A percentile compares a stretch with the other conserved stretches of the same genome.
phyloP scores from a whole-genome alignment of 2,329 filamentous ascomycete genomes.

The Colletotrichum sp. region DNA sequence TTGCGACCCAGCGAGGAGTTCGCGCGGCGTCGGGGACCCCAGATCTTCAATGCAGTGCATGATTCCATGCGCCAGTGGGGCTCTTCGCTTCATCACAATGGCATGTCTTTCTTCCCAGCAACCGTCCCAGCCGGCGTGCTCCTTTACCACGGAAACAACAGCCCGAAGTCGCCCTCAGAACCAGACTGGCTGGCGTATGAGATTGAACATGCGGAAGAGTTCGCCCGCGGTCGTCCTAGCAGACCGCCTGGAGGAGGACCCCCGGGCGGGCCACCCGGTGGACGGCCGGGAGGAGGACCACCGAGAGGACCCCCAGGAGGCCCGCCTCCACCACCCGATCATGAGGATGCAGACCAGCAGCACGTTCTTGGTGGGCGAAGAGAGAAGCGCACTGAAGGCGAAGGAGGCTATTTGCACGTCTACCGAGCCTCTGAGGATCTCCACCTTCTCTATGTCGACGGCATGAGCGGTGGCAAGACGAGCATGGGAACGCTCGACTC shows the following conservation, averaged over 20 bases:
- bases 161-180: constrained; percentile 45
- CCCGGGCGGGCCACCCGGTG: not conserved
- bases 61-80: constrained; percentile 68
- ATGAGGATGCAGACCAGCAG: not conserved
- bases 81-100: constrained; percentile 65
- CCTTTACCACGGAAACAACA: constrained; percentile 60
- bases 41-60: constrained; percentile 65
- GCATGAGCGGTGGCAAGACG: constrained; percentile 60
- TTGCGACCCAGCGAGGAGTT: not conserved
- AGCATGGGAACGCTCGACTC: constrained; percentile 58
- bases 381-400: not conserved
- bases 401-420: constrained; percentile 55
- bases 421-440: constrained; percentile 53
- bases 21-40: not conserved
- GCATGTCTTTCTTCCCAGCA: constrained; percentile 64
- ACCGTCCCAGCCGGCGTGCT: constrained; percentile 57
- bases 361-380: not conserved
- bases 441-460: constrained; percentile 61
- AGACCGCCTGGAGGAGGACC: not conserved
- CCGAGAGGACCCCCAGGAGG: not conserved
- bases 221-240: constrained; percentile 39
- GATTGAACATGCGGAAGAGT: constrained; percentile 63
- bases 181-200: constrained; percentile 68
- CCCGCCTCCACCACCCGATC: not conserved
- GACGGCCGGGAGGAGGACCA: not conserved